These are phyloP conservation scores for Hypoxylon rickii DNA, from an alignment of 495 filamentous ascomycete species.

Conservation along the genomic window DNA sequence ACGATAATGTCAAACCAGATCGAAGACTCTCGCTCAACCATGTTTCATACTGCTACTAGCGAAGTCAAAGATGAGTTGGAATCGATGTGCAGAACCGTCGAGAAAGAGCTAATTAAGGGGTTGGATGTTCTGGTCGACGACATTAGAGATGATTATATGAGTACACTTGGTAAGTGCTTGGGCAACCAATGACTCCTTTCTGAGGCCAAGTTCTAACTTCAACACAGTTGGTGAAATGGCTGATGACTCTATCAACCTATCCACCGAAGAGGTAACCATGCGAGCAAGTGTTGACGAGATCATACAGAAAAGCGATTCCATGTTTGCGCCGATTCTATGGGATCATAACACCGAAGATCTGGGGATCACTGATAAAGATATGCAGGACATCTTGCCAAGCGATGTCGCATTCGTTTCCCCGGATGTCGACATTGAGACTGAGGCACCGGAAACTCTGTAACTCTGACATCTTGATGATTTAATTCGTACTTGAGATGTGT, in stretches of 20 bases:
- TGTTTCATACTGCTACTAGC: conserved; percentile 57
- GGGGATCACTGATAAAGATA: background rate
- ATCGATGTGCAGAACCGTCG: conserved; percentile 50
- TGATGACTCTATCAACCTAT: background rate
- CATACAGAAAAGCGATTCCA: conserved; percentile 1
- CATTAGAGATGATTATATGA: conserved; percentile 38
- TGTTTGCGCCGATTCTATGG: conserved; percentile 2
- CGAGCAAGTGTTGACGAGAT: conserved; percentile 5
- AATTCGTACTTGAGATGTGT: no score
- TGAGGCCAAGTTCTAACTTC: conserved; percentile 6
- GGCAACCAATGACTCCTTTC: background rate
- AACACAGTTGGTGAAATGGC: conserved; percentile 2
- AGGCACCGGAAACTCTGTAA: background rate
- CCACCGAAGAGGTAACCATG: conserved; percentile 6
- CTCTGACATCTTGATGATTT: no score
- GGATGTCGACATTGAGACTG: background rate
- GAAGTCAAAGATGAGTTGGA: conserved; percentile 48
- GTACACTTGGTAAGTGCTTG: conserved; percentile 7
- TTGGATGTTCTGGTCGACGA: conserved; percentile 55
- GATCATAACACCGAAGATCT: background rate
- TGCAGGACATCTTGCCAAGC: background rate
- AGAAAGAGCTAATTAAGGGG: no score
- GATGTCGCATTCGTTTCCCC: background rate
- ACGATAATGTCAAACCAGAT: conserved; percentile 57
- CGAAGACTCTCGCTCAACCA: conserved; percentile 40